phyloP scores from a whole-genome alignment of 2,329 filamentous ascomycete species.

The Hortaea werneckii region DNA sequence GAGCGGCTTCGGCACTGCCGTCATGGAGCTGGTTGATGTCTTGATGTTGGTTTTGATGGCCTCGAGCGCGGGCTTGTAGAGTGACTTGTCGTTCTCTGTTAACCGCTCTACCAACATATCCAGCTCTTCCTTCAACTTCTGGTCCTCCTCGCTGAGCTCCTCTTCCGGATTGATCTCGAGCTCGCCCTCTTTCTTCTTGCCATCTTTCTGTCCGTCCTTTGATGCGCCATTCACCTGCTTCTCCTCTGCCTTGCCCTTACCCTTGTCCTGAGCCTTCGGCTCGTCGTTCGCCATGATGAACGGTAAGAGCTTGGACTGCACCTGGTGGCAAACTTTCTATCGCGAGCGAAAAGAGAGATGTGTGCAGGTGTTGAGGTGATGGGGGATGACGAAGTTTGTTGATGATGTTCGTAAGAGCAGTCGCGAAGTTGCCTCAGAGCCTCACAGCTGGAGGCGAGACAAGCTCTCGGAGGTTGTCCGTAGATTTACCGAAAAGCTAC shows the following conservation, averaged over 20 bases:
- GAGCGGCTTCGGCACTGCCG: slow-evolving; percentile 91
- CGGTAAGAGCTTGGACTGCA: background rate
- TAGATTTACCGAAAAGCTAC: no score
- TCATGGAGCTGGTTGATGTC: slow-evolving; percentile 99
- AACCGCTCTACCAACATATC: slow-evolving; percentile 96
- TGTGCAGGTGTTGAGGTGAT: background rate
- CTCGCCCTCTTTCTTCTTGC: slow-evolving; percentile 61
- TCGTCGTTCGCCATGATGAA: slow-evolving; percentile 80
- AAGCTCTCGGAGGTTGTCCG: background rate
- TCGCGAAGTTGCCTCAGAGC: background rate
- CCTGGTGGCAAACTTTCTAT: background rate
- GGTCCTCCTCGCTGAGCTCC: slow-evolving; percentile 94
- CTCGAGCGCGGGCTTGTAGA: slow-evolving; percentile 88
- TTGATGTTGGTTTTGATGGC: slow-evolving; percentile 98
- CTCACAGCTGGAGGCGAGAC: background rate
- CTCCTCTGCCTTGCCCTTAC: slow-evolving; percentile 75
- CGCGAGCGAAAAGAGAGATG: background rate
- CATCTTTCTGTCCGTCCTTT: slow-evolving; percentile 51
- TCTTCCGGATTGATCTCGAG: slow-evolving; percentile 57
- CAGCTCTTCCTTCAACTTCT: slow-evolving; percentile 94
- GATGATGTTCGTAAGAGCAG: background rate
- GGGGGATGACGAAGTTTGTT: background rate
- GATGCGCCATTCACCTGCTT: slow-evolving; percentile 47
- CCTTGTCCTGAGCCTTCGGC: slow-evolving; percentile 82
- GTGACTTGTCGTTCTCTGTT: slow-evolving; percentile 73